Percentiles rank a stretch among this genome's conserved stretches.
These are phyloP conservation scores for Carpinus fangiana DNA, from an alignment of 306 rosid genomes.

Conservation along the genomic window DNA sequence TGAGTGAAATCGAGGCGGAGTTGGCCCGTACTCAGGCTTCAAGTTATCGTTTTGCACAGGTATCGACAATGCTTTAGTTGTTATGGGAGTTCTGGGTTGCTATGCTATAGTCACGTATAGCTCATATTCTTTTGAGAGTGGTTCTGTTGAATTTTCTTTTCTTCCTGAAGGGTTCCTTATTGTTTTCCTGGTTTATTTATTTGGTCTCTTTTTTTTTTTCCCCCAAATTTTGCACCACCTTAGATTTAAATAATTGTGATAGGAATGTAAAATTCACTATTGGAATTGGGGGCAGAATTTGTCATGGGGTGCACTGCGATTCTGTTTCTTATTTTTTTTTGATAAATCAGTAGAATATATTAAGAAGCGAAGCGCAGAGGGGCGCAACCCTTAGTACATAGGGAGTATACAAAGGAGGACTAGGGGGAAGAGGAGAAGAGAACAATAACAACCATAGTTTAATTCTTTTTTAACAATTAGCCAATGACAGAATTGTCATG, in stretches of 20 bases:
- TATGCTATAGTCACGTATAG: neutral
- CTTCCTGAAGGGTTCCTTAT: neutral
- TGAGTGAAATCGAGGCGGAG: constrained; percentile 73
- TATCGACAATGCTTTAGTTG: neutral
- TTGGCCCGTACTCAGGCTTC: constrained; percentile 62
- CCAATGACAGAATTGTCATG: neutral
- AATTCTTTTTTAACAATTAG: neutral
- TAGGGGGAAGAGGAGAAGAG: too few species aligned
- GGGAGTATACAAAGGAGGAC: too few species aligned
- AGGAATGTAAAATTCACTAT: neutral
- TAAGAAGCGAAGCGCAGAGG: too few species aligned
- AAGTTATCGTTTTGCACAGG: constrained; percentile 74
- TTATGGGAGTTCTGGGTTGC: neutral
- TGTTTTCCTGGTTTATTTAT: neutral
- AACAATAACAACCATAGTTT: neutral
- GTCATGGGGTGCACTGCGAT: neutral
- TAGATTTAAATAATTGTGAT: neutral
- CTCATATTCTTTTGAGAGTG: neutral
- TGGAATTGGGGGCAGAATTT: neutral
- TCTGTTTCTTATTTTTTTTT: neutral
- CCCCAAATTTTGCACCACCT: neutral
- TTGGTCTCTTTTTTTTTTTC: neutral
- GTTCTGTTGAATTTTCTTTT: neutral
- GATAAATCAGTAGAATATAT: too few species aligned
- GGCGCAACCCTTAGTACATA: too few species aligned